Evolutionary conservation across 495 filamentous ascomycete species (phyloP).

Genomic region (Hapsidospora chrysogenum): DNA sequence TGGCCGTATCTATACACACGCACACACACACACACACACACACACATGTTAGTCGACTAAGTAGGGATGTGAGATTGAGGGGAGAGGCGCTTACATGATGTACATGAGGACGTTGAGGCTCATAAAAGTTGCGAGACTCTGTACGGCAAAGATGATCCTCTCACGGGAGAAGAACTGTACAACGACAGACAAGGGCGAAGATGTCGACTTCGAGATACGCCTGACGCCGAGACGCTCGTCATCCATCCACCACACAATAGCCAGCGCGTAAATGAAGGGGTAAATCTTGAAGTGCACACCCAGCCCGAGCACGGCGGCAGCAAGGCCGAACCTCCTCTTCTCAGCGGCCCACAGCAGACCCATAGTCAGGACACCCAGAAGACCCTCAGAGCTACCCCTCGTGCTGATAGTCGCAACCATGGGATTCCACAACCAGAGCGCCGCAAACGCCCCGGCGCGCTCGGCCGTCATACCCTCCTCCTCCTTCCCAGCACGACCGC

Average conservation of each 20-base stretch:
- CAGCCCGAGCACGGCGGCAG: slow-evolving; percentile 64
- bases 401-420: slow-evolving; percentile 97
- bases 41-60: too few relatives aligned
- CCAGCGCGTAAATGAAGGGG: slow-evolving; percentile 81
- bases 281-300: slow-evolving; percentile 97
- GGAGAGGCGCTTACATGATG: slow-evolving; percentile 30
- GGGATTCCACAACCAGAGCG: slow-evolving; percentile 87
- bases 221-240: slow-evolving; percentile 17
- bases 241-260: slow-evolving; percentile 81
- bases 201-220: not conserved
- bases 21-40: too few relatives aligned
- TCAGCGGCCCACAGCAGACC: slow-evolving; percentile 69
- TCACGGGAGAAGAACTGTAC: slow-evolving; percentile 41
- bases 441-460: slow-evolving; percentile 52
- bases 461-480: slow-evolving; percentile 11
- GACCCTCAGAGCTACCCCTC: slow-evolving; percentile 78
- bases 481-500: slow-evolving; percentile 1
- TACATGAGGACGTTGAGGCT: slow-evolving; percentile 66
- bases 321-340: slow-evolving; percentile 36
- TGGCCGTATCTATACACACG: slow-evolving; percentile 51
- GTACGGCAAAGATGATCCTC: slow-evolving; percentile 42
- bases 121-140: slow-evolving; percentile 54
- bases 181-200: slow-evolving; percentile 8
- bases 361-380: slow-evolving; percentile 69
- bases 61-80: too few relatives aligned